Evolutionary conservation across 176 grass and related monocot genomes (phyloP).

Genomic region (Juncus effusus): DNA sequence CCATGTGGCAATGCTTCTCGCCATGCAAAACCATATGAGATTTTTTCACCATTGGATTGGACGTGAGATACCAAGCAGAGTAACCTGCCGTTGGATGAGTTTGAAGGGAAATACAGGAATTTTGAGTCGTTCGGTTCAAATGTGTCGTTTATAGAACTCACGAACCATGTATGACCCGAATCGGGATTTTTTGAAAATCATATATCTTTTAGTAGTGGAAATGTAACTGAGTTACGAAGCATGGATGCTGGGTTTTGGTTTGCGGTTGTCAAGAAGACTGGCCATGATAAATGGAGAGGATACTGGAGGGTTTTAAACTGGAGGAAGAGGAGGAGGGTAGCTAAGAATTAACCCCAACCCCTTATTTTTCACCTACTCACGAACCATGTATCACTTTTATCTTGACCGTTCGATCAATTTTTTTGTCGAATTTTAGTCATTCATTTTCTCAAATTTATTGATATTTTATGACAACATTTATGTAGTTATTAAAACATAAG

Average conservation of each 20-base stretch:
- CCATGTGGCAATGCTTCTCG: constrained; percentile 38
- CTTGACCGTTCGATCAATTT: too few relatives aligned
- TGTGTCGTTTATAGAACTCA: constrained; percentile 60
- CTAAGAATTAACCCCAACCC: too few relatives aligned
- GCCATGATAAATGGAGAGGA: constrained; percentile 17
- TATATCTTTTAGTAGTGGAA: constrained; percentile 54
- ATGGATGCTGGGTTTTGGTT: background rate
- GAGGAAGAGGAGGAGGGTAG: constrained; percentile 33
- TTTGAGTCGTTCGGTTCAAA: constrained; percentile 33
- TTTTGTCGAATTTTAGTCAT: too few relatives aligned
- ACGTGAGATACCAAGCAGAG: constrained; percentile 43
- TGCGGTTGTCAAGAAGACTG: background rate
- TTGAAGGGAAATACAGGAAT: constrained; percentile 58
- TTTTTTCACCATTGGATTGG: constrained; percentile 35
- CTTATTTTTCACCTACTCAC: too few relatives aligned
- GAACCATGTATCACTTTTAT: too few relatives aligned
- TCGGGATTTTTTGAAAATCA: constrained; percentile 1
- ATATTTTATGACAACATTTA: too few relatives aligned
- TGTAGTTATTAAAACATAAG: too few relatives aligned
- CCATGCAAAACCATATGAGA: constrained; percentile 57
- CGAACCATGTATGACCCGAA: constrained; percentile 44
- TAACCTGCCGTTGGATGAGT: constrained; percentile 37
- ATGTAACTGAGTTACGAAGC: constrained; percentile 39
- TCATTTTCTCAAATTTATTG: too few relatives aligned
- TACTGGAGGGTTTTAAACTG: constrained; percentile 20